Evolutionary conservation across 2,329 filamentous ascomycete genomes (phyloP), one percentile per base, ranked within the genome.

Genomic region (Pseudodiploospora longispora): DNA sequence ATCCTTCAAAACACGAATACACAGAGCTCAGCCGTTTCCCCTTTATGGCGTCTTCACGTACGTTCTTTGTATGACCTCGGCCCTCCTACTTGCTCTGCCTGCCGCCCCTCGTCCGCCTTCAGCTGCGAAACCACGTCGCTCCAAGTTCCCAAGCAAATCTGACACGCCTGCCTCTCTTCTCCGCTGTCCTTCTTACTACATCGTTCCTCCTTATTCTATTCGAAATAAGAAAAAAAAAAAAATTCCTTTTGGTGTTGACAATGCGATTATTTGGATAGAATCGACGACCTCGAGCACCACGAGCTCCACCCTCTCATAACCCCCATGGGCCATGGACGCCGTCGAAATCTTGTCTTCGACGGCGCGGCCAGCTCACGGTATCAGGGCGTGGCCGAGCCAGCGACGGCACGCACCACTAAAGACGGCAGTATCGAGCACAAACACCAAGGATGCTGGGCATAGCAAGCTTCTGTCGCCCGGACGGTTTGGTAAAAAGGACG

Each of bases 241-340:
- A 19, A 19, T 19, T 19, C 10, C 5, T 12, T 30, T 43, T 6
- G 30, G 30, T 38, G 34, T 39, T 45, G 27, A 42, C 43, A 10
- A 12, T 33, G 27, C 4, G 33, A 10, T 12, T 29, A 19, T 31
- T 33, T 12, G 10, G 27, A 19, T 40, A 46, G 40, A 12, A 37
- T 42, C 44, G 30, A 36, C 44, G 33, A 37, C 38, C 38, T 46
- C 39, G 47, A 47, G 44, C 44, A 49, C 30, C 44, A 43, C 44
- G 42, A 47, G 45, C 42, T 49, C 46, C 40, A 32, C 41, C 46
- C 45, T 31, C 30, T 35, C 45, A 42, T 47, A 40, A 28, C 42
- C 28, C 30, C 36, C 32, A 42, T 40, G 34, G 49, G 48, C 47
- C 41, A 56, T 56, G 53, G 53, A 55, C 41, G 50, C 50, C 38